phyloP scores from a whole-genome alignment of 2,329 filamentous ascomycete species.

The Parasarocladium wereldwijsianum region DNA sequence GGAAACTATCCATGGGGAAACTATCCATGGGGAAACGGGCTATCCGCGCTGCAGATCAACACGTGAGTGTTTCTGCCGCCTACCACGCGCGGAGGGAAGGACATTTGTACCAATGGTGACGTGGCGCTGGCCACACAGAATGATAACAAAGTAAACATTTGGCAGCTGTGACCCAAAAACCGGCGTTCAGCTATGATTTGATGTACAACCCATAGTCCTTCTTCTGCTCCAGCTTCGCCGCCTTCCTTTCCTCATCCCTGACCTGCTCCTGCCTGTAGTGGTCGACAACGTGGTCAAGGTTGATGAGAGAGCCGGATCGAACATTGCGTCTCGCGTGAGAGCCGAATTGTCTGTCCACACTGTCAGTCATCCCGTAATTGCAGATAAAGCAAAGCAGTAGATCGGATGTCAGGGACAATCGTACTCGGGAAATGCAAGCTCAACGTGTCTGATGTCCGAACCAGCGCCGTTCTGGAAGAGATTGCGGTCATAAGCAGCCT shows the following conservation, averaged over 20 bases:
- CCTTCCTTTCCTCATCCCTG: slow-evolving; percentile 40
- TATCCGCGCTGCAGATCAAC: too few species aligned
- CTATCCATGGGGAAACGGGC: too few species aligned
- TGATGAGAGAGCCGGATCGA: slow-evolving; percentile 37
- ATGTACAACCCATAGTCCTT: slow-evolving; percentile 15
- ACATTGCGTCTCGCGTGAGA: slow-evolving; percentile 37
- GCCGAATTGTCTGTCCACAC: slow-evolving; percentile 33
- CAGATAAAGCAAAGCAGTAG: background rate
- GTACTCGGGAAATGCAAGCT: slow-evolving; percentile 44
- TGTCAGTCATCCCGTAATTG: too few species aligned
- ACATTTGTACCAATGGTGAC: too few species aligned
- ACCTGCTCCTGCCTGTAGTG: slow-evolving; percentile 41
- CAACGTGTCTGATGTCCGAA: slow-evolving; percentile 28
- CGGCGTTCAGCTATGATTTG: slow-evolving; percentile 10
- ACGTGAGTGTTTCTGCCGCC: too few species aligned
- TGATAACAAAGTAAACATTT: too few species aligned
- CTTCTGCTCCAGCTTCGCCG: slow-evolving; percentile 29
- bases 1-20: too few species aligned
- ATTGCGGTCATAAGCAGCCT: slow-evolving; percentile 43
- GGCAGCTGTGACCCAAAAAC: too few species aligned
- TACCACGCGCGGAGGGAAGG: too few species aligned
- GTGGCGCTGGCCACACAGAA: too few species aligned
- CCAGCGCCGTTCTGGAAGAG: slow-evolving; percentile 29
- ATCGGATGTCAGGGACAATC: slow-evolving; percentile 9
- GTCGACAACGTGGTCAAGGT: slow-evolving; percentile 40